Conservation (phyloP, 139 green algal species). For the Astrephomene gubernaculifera region DNA sequence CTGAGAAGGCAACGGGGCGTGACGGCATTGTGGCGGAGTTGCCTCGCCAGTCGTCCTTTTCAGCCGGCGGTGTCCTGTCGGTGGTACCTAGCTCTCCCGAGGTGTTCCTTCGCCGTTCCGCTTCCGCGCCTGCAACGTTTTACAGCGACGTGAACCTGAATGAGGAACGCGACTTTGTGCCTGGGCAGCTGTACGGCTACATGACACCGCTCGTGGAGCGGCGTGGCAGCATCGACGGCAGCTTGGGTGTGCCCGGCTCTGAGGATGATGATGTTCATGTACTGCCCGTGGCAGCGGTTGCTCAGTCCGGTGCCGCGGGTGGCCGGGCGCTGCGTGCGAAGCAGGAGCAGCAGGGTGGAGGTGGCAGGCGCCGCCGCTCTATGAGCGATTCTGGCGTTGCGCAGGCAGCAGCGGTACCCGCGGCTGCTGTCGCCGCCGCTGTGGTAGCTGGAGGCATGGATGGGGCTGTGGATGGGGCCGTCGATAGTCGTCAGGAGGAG, state of each 20-base stretch:
- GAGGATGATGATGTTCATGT: background rate
- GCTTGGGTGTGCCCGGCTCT: background rate
- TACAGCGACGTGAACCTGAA: slow-evolving; percentile 7
- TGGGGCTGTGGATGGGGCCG: no score
- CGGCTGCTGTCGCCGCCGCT: background rate
- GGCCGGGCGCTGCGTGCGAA: slow-evolving; percentile 32
- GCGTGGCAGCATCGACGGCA: background rate
- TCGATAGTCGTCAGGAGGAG: background rate
- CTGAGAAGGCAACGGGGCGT: no score
- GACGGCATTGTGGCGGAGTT: no score
- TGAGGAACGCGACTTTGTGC: slow-evolving; percentile 37
- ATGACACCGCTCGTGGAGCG: slow-evolving; percentile 31
- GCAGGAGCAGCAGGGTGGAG: slow-evolving; percentile 13
- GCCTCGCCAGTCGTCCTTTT: no score
- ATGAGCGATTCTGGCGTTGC: no score
- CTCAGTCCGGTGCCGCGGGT: slow-evolving; percentile 23
- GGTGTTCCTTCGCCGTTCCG: no score
- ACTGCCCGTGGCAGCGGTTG: background rate
- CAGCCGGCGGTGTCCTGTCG: no score
- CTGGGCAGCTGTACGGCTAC: slow-evolving; percentile 33
- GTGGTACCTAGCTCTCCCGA: no score
- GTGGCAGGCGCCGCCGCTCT: background rate
- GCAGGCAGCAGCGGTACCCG: background rate
- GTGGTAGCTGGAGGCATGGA: background rate
- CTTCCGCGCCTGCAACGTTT: no score